Evolutionary conservation across 805 yeast species (phyloP).

Genomic region (Saturnispora halmiae): DNA sequence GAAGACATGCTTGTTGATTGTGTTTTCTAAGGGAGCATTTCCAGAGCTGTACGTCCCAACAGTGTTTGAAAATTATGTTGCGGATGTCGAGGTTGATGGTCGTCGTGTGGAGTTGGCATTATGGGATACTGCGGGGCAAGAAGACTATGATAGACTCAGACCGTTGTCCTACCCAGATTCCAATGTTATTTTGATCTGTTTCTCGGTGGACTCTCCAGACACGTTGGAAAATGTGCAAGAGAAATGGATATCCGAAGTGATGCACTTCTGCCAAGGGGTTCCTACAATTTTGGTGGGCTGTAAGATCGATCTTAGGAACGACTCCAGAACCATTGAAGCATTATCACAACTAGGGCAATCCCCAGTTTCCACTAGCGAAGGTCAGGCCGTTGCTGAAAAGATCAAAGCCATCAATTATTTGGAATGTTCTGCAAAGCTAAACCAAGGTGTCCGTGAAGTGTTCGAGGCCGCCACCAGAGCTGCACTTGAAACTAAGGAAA

Average conservation of each 20-base stretch:
- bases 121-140: slow-evolving; percentile 99
- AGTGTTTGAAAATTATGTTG: slow-evolving; percentile 95
- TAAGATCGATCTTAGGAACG: slow-evolving; percentile 82
- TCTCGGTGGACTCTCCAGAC: slow-evolving; percentile 84
- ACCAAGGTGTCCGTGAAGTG: slow-evolving; percentile 87
- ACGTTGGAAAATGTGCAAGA: slow-evolving; percentile 90
- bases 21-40: slow-evolving; percentile 78
- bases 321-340: slow-evolving; percentile 65
- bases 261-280: slow-evolving; percentile 89
- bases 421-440: slow-evolving; percentile 89
- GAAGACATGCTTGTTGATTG: slow-evolving; percentile 84
- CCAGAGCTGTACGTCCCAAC: slow-evolving; percentile 95
- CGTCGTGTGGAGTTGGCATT: slow-evolving; percentile 87
- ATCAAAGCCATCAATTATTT: slow-evolving; percentile 80
- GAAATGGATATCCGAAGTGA: slow-evolving; percentile 90
- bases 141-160: slow-evolving; percentile 89
- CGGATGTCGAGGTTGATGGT: slow-evolving; percentile 88
- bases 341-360: slow-evolving; percentile 66
- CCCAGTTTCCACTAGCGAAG: slow-evolving; percentile 77
- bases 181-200: slow-evolving; percentile 84
- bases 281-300: slow-evolving; percentile 91
- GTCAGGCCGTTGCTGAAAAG: slow-evolving; percentile 78
- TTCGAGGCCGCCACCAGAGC: slow-evolving; percentile 91
- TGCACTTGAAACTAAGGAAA: slow-evolving; percentile 60
- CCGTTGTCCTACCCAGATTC: slow-evolving; percentile 90